Evolutionary conservation across 73 alveolate genomes (phyloP), one percentile per base, ranked within the genome.

Genomic region (Tetrahymena malaccensis): DNA sequence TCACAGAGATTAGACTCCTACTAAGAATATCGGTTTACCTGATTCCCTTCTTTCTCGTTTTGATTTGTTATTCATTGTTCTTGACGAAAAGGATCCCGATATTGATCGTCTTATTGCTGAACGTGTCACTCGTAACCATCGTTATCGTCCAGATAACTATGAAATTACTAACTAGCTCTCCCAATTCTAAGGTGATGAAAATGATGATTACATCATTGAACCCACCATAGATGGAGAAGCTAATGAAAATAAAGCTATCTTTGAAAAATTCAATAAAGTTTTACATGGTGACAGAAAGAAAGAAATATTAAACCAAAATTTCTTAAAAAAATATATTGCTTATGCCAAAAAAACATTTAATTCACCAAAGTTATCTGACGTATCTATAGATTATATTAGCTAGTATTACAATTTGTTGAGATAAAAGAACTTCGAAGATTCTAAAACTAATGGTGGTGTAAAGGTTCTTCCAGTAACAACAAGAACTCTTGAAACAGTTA

Each of bases 21-120:
- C 98, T 95, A 97, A 98, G 97, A 99, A 99, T 97, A 99, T 99
- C 94, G 99, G 99, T 35, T 96, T 99, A 89, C 99, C 99, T 21
- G 99, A 99, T 97, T 98, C 99, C 9, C 94, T 99, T 56, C 98
- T 99, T 58, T 97, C 99, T 84, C 98, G 99, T 93, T 99, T 99
- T 96, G 99, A 99, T 96, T 97, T 99, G 94, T 97, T 99, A 85
- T 99, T 99, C 97, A 98, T 98, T 9, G 97, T 99, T 27, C 97
- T 98, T 35, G 99, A 99, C 97, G 99, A 98, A 85, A 99, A 99
- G 84, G 97, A 96, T 94, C 97, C 99, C 21, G 99, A 98, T 84
- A 33, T 96, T 83, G 99, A 99, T 96, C 97, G 99, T 95, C 96
- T 70, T 94, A 98, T 99, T 3, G 99, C 99, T 16, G 99, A 98